Evolutionary conservation across 805 yeast species (phyloP).

Genomic region (Scheffersomyces stipitis): DNA sequence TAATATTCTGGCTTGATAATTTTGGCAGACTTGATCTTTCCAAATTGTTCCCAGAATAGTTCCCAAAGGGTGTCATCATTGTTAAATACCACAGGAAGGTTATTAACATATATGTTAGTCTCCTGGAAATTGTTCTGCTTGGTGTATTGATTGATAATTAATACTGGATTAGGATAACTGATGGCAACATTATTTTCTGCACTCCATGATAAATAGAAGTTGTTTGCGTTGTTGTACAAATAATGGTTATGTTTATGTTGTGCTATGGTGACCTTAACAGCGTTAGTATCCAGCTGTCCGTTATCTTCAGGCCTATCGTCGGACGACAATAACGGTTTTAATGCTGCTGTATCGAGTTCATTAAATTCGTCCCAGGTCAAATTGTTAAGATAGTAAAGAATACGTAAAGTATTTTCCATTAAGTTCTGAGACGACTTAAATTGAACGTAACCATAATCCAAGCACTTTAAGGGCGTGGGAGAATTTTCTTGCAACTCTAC

Average conservation of each 20-base stretch:
- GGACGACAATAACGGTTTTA: slow-evolving; percentile 6
- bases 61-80: slow-evolving; percentile 51
- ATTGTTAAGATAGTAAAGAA: slow-evolving; percentile 50
- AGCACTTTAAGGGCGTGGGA: not conserved
- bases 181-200: not conserved
- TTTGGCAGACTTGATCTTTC: slow-evolving; percentile 39
- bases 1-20: slow-evolving; percentile 44
- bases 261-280: slow-evolving; percentile 27
- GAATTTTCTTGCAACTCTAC: not conserved
- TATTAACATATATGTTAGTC: slow-evolving; percentile 71
- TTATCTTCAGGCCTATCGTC: slow-evolving; percentile 2
- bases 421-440: slow-evolving; percentile 28
- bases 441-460: slow-evolving; percentile 52
- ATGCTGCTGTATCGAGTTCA: slow-evolving; percentile 4
- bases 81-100: slow-evolving; percentile 53
- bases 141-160: slow-evolving; percentile 11
- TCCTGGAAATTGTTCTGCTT: slow-evolving; percentile 50
- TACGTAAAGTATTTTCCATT: slow-evolving; percentile 49
- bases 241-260: slow-evolving; percentile 38
- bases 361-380: slow-evolving; percentile 46
- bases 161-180: slow-evolving; percentile 2
- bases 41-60: slow-evolving; percentile 40
- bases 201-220: not conserved
- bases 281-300: slow-evolving; percentile 1
- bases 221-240: slow-evolving; percentile 11